phyloP scores from a whole-genome alignment of 2,329 filamentous ascomycete species.

The Aspergillaceae sp. region DNA sequence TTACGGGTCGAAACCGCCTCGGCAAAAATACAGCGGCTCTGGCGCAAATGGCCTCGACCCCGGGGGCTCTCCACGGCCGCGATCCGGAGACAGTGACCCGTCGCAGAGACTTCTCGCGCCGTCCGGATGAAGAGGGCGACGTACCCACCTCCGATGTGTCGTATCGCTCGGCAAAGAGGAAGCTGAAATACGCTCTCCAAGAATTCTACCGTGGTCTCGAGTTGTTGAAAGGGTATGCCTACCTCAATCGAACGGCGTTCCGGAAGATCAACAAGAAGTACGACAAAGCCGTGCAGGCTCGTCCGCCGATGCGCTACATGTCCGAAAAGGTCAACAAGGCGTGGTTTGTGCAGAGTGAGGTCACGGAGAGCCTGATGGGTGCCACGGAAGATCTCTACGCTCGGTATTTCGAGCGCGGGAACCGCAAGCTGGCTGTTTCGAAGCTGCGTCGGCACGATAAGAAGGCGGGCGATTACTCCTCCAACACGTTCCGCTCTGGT shows the following conservation, averaged over 20 bases:
- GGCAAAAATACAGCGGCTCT: constrained; percentile 50
- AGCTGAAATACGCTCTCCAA: constrained; percentile 81
- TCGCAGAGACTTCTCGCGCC: constrained; percentile 44
- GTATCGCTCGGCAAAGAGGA: constrained; percentile 80
- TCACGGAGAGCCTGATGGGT: constrained; percentile 70
- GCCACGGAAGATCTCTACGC: constrained; percentile 86
- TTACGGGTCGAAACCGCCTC: constrained; percentile 41
- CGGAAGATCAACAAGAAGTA: constrained; percentile 99
- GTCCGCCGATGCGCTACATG: constrained; percentile 72
- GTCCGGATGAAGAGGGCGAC: constrained; percentile 21
- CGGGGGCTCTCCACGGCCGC: constrained; percentile 20
- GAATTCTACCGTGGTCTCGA: constrained; percentile 92
- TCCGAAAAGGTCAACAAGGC: constrained; percentile 83
- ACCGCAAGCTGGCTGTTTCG: constrained; percentile 80
- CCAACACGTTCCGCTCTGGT: constrained; percentile 52
- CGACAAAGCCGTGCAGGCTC: constrained; percentile 77
- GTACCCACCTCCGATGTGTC: constrained; percentile 53
- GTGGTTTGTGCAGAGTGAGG: constrained; percentile 84
- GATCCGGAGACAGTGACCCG: constrained; percentile 20
- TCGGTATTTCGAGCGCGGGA: constrained; percentile 86
- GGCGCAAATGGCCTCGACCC: constrained; percentile 33
- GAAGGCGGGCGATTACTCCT: constrained; percentile 51
- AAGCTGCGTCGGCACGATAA: constrained; percentile 69
- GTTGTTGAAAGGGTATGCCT: constrained; percentile 79
- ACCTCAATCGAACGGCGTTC: constrained; percentile 87